Base-by-base conservation (phyloP, 768 basidiomycete species). In the Termitomyces heimii region DNA sequence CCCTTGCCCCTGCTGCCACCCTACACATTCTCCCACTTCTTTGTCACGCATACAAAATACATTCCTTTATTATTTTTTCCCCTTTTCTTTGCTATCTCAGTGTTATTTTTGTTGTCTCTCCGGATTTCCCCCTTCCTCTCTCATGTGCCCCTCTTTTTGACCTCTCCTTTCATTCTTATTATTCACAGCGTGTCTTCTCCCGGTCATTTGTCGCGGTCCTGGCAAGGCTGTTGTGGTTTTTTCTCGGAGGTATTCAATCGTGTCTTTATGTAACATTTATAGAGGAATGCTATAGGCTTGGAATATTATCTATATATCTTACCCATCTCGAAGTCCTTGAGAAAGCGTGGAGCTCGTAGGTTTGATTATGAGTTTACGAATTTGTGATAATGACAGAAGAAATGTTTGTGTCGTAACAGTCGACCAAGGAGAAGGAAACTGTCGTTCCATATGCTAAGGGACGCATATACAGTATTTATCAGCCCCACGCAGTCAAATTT, bases 241-340 rank as follows among this genome's bases (percentile, higher is more conserved):
- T 60, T 64, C 55, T 62, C 68, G 67, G 70, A 75, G 71, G 72
- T 67, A 66, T 67, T 59, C 39, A 40, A 57, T 58, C 65, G 63
- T 70, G 44, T 60, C 64, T 67, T 60, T 68, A 68, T 75, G 72
- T 77, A 76, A 70, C 69, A 71, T 67, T 65, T 72, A 69, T 75
- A 75, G 71, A 75, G 68, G 68, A 73, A 73, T 73, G 69, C 68
- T 73, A 67, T 67, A 63, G 58, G 60, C 65, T 66, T 66, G 61
- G 64, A 64, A 68, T 65, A 63, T 53, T 59, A 63, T 65, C 47
- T 46, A 56, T 56, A 29, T 56, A 31, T 47, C 12, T 14, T 10
- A 12, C 10, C 14, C 37, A 37, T 35, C 5, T 51, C 34, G 7
- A 20, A 34, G 22, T 5, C 16, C 34, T 34, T 31, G 6, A 6